Percentiles rank a stretch among this genome's conserved stretches.
Conservation (phyloP, 2,329 filamentous ascomycete genomes). For the Basipetospora sp. region DNA sequence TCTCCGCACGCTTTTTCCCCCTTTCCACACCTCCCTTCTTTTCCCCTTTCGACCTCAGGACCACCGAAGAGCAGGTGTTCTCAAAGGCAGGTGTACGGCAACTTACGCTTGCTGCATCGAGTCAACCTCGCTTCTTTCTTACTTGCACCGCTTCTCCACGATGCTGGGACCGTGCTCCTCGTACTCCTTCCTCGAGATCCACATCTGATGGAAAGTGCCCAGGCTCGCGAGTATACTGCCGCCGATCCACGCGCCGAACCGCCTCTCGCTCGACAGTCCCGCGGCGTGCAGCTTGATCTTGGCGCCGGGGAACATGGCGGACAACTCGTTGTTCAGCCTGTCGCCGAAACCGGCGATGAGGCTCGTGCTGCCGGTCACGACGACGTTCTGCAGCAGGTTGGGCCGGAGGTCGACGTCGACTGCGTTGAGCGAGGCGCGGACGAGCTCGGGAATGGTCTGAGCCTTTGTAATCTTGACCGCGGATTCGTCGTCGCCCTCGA, state of each 20-base stretch:
- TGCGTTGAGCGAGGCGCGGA: constrained; percentile 59
- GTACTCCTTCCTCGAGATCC: constrained; percentile 95
- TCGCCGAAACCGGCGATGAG: constrained; percentile 87
- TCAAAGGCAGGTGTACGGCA: not conserved
- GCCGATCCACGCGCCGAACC: constrained; percentile 90
- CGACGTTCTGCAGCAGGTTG: constrained; percentile 72
- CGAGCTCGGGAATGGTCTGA: constrained; percentile 71
- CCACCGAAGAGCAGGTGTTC: too few species aligned
- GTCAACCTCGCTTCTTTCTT: too few species aligned
- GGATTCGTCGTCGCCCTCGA: constrained; percentile 11
- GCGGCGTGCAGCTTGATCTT: constrained; percentile 80
- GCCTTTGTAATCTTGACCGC: constrained; percentile 47
- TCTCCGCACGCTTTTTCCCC: not conserved
- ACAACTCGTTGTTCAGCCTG: constrained; percentile 71
- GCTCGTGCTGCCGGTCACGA: constrained; percentile 78
- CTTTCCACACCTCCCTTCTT: not conserved
- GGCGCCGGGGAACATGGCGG: constrained; percentile 65
- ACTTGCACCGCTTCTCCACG: constrained; percentile 95
- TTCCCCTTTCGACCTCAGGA: too few species aligned
- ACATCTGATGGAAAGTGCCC: constrained; percentile 98
- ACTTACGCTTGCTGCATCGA: too few species aligned
- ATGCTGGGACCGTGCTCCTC: constrained; percentile 84
- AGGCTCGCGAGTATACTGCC: constrained; percentile 89
- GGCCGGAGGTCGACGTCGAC: constrained; percentile 83
- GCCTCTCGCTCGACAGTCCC: constrained; percentile 71